Conservation (phyloP, 176 grass and related monocot genomes). For the Canna indica region DNA sequence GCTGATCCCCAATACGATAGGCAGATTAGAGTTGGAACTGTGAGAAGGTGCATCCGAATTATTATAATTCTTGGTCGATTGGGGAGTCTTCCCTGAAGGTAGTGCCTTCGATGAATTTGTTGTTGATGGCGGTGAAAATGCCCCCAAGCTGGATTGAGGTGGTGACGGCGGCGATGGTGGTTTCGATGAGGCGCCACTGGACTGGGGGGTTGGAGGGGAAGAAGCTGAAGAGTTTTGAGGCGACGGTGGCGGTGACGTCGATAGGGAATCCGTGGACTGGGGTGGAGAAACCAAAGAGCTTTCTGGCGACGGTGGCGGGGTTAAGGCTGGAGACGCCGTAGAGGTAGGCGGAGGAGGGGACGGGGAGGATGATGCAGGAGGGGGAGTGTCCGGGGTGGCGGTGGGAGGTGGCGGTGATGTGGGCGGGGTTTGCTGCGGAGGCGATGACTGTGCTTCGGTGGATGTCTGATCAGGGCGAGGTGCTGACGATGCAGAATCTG, state of each 20-base stretch:
- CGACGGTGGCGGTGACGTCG: no score
- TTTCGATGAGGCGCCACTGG: background rate
- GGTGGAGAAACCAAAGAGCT: background rate
- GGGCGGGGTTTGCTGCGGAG: background rate
- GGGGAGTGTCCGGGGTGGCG: background rate
- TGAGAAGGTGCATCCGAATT: background rate
- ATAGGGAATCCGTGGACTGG: no score
- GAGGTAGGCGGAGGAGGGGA: background rate
- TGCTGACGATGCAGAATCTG: constrained; percentile 13
- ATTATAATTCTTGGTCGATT: background rate
- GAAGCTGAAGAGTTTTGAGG: background rate
- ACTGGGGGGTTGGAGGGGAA: background rate
- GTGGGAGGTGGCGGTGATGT: background rate
- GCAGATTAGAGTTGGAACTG: background rate
- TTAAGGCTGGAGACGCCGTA: constrained; percentile 8
- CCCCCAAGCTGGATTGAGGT: background rate
- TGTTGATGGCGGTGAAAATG: background rate
- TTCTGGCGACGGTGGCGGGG: background rate
- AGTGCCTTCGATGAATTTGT: constrained; percentile 6
- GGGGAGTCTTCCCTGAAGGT: background rate
- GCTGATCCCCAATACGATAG: constrained; percentile 24
- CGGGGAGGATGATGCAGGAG: background rate
- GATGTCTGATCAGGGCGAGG: background rate
- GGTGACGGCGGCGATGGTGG: background rate
- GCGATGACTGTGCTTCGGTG: background rate